Evolutionary conservation across 2,329 filamentous ascomycete species (phyloP), one percentile per base, ranked within the genome.

Genomic region (Paecilomyces sp.): DNA sequence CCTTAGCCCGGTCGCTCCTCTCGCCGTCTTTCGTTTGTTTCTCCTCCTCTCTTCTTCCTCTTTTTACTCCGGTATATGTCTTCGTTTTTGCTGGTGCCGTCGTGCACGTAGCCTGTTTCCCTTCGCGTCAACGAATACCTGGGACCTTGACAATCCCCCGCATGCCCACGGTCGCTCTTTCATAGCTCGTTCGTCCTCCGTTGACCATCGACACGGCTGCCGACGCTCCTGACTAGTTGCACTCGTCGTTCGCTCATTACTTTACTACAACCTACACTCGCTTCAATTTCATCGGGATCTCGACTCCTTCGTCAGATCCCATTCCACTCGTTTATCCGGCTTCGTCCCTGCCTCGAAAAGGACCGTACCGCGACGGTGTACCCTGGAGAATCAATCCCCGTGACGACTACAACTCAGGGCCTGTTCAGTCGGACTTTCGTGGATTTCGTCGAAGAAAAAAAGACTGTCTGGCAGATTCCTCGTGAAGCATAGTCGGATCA

Each of bases 161-260:
- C 61, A 57, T 57, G 57, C 51, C 54, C 55, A 59, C 54, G 58
- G 55, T 55, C 57, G 53, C 34, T 15, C 34, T 18, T 18, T 50
- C 34, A 31, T 30, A 58, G 25, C 34, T 53, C 24, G 36, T 24
- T 30, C 41, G 28, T 57, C 36, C 31, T 24, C 25, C 51, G 51
- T 53, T 53, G 22, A 53, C 51, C 3, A 53, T 47, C 51, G 22
- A 53, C 22, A 53, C 51, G 51, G 51, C 51, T 25, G 22, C 51
- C 51, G 51, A 30, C 51, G 54, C 28, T 58, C 52, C 28, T 61
- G 54, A 34, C 54, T 52, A 56, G 24, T 55, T 47, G 58, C 54
- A 61, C 59, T 60, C 61, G 63, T 68, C 67, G 63, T 63, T 70
- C 68, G 64, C 64, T 71, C 63, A 63, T 67, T 65, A 67, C 64